These are phyloP conservation scores for Ganoderma lingzhi DNA, from an alignment of 1,284 basidiomycete species.

Conservation along the genomic window DNA sequence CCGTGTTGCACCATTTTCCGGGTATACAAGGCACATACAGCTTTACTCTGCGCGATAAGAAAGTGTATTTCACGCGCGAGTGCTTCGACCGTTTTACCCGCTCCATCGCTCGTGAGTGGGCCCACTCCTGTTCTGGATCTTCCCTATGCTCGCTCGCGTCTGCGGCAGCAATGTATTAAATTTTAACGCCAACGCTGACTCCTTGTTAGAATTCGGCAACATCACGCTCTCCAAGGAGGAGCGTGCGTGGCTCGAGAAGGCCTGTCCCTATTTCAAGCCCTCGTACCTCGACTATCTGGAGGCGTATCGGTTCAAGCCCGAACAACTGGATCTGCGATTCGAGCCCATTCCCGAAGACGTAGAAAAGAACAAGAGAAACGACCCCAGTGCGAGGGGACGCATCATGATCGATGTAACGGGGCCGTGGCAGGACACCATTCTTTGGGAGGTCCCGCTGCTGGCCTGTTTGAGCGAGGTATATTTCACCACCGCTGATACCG, in stretches of 20 bases:
- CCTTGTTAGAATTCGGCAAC: constrained; percentile 66
- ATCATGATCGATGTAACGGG: constrained; percentile 82
- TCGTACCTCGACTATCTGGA: constrained; percentile 85
- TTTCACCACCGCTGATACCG: constrained; percentile 73
- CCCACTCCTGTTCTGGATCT: not conserved
- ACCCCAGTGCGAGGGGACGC: constrained; percentile 53
- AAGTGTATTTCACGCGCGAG: constrained; percentile 75
- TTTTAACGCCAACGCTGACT: not conserved
- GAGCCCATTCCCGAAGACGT: constrained; percentile 58
- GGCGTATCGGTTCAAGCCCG: constrained; percentile 80
- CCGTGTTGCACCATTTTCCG: constrained; percentile 85
- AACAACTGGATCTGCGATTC: constrained; percentile 82
- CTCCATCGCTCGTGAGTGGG: constrained; percentile 71
- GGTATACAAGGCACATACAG: constrained; percentile 73
- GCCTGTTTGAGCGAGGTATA: constrained; percentile 85
- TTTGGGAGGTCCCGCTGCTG: constrained; percentile 98
- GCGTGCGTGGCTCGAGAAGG: constrained; percentile 68
- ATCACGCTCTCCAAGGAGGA: constrained; percentile 74
- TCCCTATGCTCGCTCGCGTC: not conserved
- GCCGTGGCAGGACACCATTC: constrained; percentile 89
- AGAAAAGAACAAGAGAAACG: constrained; percentile 41
- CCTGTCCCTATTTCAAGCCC: constrained; percentile 81
- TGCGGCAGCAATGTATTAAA: not conserved
- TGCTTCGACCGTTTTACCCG: constrained; percentile 74
- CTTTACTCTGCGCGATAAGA: constrained; percentile 87